Base-by-base conservation (phyloP, 2,329 filamentous ascomycete genomes). In the Ramularia endophylla region DNA sequence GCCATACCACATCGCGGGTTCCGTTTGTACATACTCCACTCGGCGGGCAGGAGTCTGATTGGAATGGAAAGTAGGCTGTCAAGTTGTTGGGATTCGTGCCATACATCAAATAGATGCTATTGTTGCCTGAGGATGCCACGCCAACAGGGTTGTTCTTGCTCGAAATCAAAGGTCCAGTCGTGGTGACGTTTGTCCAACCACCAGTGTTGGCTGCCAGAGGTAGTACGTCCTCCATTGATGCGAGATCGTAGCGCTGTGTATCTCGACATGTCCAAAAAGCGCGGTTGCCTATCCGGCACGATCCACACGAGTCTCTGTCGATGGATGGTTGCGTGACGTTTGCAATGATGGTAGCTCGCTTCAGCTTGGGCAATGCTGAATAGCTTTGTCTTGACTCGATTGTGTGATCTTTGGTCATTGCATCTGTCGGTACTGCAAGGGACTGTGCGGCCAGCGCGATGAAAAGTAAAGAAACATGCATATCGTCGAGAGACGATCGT, bases 221-320 rank as follows among this genome's bases (percentile, higher is more conserved):
- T 2, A 47, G 22, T 42, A 30, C 36, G 31, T 18, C 46, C 25
- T 11, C 38, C 12, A 12, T 42, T 20, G 36, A 34, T 22, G 25
- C 11, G 27, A n/a, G 32, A 2, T 32, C 36, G 32, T 49, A 53
- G 4, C 30, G 28, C 27, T 43, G 39, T 9, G 52, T 56, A 18
- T 56, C 53, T 41, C 54, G 43, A 42, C 54, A 56, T 16, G 54
- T 56, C 54, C 54, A 55, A 7, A 55, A 40, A 16, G 47, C 43
- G 41, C 54, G 43, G 11, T 41, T 38, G 22, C 41, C 40, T 4
- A 56, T 40, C 2, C 43, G 43, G 15, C 36, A 30, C 1, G 52
- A 55, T 11, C 46, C 51, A 34, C 54, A 56, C 3, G 52, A 55
- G 43, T 56, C 54, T 35, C 54, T 49, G 20, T 44, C 51, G 12